These are phyloP conservation scores for Oryza rufipogon DNA, from an alignment of 176 grass and related monocot genomes.

Conservation along the genomic window DNA sequence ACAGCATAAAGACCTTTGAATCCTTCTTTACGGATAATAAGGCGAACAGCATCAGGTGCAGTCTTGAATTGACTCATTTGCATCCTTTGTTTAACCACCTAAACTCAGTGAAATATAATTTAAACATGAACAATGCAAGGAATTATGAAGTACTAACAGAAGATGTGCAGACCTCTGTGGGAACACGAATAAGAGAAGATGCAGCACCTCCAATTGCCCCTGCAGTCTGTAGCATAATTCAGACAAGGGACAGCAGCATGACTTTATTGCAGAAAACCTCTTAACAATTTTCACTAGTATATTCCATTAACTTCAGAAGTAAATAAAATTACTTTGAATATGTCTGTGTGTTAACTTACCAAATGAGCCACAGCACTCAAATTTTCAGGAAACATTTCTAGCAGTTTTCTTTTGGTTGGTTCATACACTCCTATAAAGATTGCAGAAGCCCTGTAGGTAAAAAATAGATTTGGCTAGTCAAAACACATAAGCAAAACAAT, in stretches of 20 bases:
- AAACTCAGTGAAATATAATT: constrained; percentile 11
- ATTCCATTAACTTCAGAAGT: background rate
- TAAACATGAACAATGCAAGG: background rate
- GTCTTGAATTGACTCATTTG: constrained; percentile 68
- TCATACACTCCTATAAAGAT: constrained; percentile 81
- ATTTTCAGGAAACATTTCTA: constrained; percentile 66
- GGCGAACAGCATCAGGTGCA: constrained; percentile 62
- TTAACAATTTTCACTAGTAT: background rate
- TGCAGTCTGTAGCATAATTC: constrained; percentile 52
- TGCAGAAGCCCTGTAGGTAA: constrained; percentile 60
- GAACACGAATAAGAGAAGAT: constrained; percentile 71
- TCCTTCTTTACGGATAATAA: constrained; percentile 67
- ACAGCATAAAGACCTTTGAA: constrained; percentile 61
- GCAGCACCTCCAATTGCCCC: constrained; percentile 69
- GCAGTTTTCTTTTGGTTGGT: constrained; percentile 70
- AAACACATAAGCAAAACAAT: background rate
- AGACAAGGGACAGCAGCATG: background rate
- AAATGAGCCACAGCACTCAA: constrained; percentile 73
- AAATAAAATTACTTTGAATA: background rate
- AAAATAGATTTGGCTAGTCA: background rate
- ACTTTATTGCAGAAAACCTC: background rate
- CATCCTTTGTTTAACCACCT: constrained; percentile 80
- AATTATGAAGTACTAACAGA: background rate
- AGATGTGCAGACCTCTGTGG: constrained; percentile 48
- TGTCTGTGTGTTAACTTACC: constrained; percentile 42